A percentile compares a stretch with the other conserved stretches of the same genome.
Conservation (phyloP, 768 basidiomycete species). For the Russula foetens region DNA sequence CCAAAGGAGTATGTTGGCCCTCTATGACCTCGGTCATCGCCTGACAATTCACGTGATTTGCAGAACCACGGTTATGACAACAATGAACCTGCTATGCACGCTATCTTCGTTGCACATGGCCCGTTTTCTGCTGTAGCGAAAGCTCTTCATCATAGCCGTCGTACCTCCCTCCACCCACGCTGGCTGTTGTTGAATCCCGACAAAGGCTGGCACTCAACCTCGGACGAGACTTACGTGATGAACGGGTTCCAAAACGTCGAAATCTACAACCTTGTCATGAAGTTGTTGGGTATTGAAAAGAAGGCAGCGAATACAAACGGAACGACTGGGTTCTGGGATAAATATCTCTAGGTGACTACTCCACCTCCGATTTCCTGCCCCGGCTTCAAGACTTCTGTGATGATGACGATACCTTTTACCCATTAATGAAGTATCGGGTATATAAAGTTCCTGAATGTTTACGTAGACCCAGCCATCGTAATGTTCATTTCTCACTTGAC, state of each 20-base stretch:
- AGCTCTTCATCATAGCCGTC: conserved; percentile 34
- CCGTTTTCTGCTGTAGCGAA: conserved; percentile 74
- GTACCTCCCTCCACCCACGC: conserved; percentile 17
- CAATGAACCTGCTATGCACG: conserved; percentile 65
- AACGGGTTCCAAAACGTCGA: conserved; percentile 81
- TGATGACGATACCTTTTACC: too few species aligned
- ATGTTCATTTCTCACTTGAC: background rate
- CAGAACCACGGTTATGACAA: conserved; percentile 93
- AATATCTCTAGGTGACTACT: conserved; percentile 41
- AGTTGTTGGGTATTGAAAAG: conserved; percentile 55
- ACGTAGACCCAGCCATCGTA: background rate
- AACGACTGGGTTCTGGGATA: conserved; percentile 77
- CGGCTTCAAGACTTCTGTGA: too few species aligned
- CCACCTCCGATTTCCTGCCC: too few species aligned
- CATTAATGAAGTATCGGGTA: too few species aligned
- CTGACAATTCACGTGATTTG: background rate
- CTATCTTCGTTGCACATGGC: conserved; percentile 88
- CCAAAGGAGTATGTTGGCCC: conserved; percentile 55
- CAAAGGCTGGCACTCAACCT: conserved; percentile 61
- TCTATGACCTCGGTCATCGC: background rate
- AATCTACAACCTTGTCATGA: conserved; percentile 75
- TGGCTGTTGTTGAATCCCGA: conserved; percentile 27
- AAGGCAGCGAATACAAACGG: conserved; percentile 63
- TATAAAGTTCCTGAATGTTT: background rate
- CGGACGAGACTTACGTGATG: conserved; percentile 62